phyloP scores from a whole-genome alignment of 2,329 filamentous ascomycete genomes.

The Colletotrichum simmondsii region DNA sequence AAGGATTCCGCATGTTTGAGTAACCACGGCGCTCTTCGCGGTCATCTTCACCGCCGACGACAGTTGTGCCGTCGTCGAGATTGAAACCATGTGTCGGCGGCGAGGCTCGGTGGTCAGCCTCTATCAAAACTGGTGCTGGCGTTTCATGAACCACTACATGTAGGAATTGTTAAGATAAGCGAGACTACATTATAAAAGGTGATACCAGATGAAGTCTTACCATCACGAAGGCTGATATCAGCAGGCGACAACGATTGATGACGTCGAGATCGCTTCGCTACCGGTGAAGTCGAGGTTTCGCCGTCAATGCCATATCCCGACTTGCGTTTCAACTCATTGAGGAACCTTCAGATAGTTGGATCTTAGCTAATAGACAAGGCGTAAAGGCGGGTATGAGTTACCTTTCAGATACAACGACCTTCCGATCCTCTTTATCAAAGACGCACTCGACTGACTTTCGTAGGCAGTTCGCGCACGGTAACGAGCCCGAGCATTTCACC shows the following conservation, averaged over 20 bases:
- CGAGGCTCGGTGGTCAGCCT: not conserved
- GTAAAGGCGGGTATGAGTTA: not conserved
- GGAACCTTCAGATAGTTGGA: not conserved
- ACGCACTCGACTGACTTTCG: constrained; percentile 19
- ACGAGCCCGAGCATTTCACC: constrained; percentile 22
- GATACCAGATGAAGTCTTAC: not conserved
- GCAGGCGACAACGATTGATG: not conserved
- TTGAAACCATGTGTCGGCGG: not conserved
- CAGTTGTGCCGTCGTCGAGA: constrained; percentile 4
- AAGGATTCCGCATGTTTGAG: not conserved
- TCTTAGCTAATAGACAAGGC: too few species aligned
- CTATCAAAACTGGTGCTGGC: not conserved
- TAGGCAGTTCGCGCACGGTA: constrained; percentile 18
- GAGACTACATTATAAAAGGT: too few species aligned
- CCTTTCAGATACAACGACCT: constrained; percentile 27
- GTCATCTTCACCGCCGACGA: not conserved
- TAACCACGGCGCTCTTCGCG: not conserved
- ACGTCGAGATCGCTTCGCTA: constrained; percentile 3
- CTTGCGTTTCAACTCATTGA: constrained; percentile 24
- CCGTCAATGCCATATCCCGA: not conserved
- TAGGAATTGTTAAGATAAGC: not conserved
- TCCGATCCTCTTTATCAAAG: constrained; percentile 28
- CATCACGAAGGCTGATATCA: not conserved
- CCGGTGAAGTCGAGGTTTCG: not conserved
- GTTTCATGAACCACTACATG: not conserved